Percentiles rank a stretch among this genome's conserved stretches.
Evolutionary conservation across 73 alveolate genomes (phyloP).

Genomic region (Effrenium voratum): DNA sequence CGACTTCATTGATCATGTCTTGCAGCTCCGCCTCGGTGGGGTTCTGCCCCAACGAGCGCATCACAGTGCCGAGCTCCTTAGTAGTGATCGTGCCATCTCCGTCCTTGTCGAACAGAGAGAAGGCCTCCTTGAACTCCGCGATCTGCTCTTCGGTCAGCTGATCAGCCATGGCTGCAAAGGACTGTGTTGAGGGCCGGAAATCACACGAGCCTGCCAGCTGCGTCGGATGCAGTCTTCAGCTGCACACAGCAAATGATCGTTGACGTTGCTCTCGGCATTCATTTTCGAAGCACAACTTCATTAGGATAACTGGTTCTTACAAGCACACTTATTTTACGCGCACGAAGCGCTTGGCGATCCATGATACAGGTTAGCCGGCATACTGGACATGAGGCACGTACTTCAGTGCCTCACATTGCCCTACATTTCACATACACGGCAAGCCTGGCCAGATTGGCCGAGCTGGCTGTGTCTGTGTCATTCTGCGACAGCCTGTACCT

Average conservation of each 20-base stretch:
- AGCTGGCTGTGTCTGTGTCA: no score
- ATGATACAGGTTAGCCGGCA: no score
- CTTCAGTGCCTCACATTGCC: slow-evolving; percentile 95
- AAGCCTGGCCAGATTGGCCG: no score
- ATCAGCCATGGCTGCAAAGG: slow-evolving; percentile 95
- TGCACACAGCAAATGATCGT: no score
- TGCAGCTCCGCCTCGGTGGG: slow-evolving; percentile 98
- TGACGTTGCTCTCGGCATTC: no score
- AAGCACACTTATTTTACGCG: no score
- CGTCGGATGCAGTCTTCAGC: no score
- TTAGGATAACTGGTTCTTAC: no score
- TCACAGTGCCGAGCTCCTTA: slow-evolving; percentile 97
- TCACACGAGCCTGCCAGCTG: no score
- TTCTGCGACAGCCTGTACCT: slow-evolving; percentile 23
- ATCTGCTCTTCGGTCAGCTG: slow-evolving; percentile 97
- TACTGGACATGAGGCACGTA: slow-evolving; percentile 96
- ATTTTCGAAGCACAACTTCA: no score
- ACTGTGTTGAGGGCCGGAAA: no score
- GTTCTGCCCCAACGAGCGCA: slow-evolving; percentile 98
- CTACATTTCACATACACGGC: slow-evolving; percentile 95
- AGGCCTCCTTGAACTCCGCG: slow-evolving; percentile 99
- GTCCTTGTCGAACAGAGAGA: slow-evolving; percentile 98
- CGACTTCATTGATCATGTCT: slow-evolving; percentile 98
- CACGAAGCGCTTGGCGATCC: no score
- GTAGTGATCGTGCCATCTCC: slow-evolving; percentile 96